Percentiles rank a stretch among this genome's conserved stretches.
Evolutionary conservation across 78 protist genomes (phyloP).

Genomic region (Protostelium mycophagum): DNA sequence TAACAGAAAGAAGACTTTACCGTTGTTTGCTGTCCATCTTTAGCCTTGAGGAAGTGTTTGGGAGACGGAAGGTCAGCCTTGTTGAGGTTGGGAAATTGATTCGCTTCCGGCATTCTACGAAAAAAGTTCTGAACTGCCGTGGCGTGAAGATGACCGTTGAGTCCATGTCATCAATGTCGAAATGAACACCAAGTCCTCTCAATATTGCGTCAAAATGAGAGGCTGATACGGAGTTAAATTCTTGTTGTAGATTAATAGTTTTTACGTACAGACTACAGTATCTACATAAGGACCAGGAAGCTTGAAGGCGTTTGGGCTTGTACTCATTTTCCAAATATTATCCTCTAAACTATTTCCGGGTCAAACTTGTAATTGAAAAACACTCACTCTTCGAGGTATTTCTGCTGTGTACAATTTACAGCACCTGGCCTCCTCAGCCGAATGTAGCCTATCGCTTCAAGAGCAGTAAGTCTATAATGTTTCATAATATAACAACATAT

Average conservation of each 20-base stretch:
- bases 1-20: background rate
- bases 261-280: background rate
- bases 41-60: background rate
- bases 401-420: background rate
- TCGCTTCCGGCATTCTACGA: background rate
- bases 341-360: background rate
- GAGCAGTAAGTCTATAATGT: background rate
- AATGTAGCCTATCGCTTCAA: background rate
- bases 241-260: background rate
- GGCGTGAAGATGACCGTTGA: background rate
- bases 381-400: slow-evolving; percentile 1
- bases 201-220: background rate
- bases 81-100: background rate
- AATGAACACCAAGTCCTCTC: background rate
- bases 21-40: slow-evolving; percentile 1
- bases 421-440: background rate
- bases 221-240: background rate
- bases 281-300: background rate
- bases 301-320: background rate
- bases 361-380: background rate
- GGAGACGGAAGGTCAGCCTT: background rate
- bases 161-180: background rate
- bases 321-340: background rate
- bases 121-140: background rate
- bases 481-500: background rate